Percentiles rank a stretch among this genome's conserved stretches.
These are phyloP conservation scores for Begonia peltatifolia DNA, from an alignment of 306 rosid genomes.

Conservation along the genomic window DNA sequence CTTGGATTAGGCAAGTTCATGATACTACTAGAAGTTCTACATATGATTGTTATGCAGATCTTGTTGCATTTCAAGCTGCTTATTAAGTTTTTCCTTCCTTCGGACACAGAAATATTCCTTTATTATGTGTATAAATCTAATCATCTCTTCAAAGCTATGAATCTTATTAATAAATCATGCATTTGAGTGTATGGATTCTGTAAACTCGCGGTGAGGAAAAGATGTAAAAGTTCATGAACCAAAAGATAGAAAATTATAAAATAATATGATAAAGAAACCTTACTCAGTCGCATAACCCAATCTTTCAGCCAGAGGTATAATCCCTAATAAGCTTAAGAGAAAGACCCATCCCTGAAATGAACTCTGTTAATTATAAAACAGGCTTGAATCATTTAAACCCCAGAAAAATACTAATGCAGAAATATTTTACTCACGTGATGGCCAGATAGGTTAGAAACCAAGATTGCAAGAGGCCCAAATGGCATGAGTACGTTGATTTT, in stretches of 20 bases:
- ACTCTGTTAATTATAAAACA: constrained; percentile 3
- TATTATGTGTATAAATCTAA: too few species aligned
- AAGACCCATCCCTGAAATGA: constrained; percentile 36
- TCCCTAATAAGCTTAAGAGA: constrained; percentile 34
- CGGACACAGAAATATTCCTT: too few species aligned
- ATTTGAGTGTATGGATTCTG: too few species aligned
- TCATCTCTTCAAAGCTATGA: too few species aligned
- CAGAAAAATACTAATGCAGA: not conserved
- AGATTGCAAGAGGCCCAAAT: constrained; percentile 33
- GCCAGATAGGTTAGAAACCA: constrained; percentile 20
- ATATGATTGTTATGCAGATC: too few species aligned
- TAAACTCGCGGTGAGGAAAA: not conserved
- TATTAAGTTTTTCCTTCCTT: too few species aligned
- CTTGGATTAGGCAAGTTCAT: not conserved
- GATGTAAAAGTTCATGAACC: not conserved
- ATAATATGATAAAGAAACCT: constrained; percentile 3
- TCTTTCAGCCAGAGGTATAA: constrained; percentile 40
- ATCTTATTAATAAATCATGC: too few species aligned
- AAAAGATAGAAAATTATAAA: too few species aligned
- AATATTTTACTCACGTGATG: constrained; percentile 26
- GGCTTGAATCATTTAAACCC: not conserved
- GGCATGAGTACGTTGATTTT: constrained; percentile 34
- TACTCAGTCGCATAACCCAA: constrained; percentile 42
- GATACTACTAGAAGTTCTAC: too few species aligned
- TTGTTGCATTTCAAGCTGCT: too few species aligned